Conservation (phyloP, 169 alveolate genomes). For the Plasmodium sp. region DNA sequence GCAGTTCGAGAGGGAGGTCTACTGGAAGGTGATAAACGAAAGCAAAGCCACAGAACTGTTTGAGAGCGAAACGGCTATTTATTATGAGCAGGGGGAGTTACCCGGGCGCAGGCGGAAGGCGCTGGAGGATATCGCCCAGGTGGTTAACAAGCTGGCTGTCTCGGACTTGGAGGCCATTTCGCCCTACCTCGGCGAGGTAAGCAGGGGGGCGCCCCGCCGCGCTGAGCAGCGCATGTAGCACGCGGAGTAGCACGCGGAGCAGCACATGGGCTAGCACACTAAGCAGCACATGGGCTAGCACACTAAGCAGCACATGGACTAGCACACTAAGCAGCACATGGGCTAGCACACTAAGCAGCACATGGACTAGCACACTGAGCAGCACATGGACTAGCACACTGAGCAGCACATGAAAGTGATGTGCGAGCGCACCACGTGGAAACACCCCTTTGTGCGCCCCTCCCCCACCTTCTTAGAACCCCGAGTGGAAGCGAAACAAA, state of each 20-base stretch:
- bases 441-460: neutral
- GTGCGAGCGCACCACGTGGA: neutral
- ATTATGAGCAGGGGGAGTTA: constrained; percentile 35
- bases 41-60: constrained; percentile 44
- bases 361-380: no score
- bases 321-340: neutral
- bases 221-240: neutral
- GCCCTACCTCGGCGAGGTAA: constrained; percentile 55
- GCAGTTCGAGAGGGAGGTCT: neutral
- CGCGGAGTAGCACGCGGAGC: neutral
- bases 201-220: neutral
- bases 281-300: no score
- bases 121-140: constrained; percentile 15
- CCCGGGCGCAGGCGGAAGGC: constrained; percentile 3
- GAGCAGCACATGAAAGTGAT: neutral
- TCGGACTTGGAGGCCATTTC: constrained; percentile 57
- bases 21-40: constrained; percentile 19
- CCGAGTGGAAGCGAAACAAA: constrained; percentile 72
- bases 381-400: neutral
- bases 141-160: constrained; percentile 23
- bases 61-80: constrained; percentile 17
- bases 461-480: constrained; percentile 68
- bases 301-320: neutral
- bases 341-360: neutral
- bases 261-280: no score